These are phyloP conservation scores for Suillus occidentalis DNA, from an alignment of 768 basidiomycete genomes.

Conservation along the genomic window DNA sequence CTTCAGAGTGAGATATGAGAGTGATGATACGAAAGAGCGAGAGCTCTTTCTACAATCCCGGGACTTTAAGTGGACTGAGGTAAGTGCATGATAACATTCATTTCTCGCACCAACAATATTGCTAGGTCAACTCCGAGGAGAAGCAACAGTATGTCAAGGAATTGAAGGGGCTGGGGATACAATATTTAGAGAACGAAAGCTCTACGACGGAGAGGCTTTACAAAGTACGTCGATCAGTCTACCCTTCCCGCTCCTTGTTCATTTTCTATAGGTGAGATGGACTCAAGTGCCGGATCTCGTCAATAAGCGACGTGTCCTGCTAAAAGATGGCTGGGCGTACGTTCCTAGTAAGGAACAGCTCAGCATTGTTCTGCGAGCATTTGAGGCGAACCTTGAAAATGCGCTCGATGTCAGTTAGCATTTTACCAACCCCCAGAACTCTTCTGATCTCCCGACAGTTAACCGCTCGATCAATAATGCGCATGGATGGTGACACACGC, in stretches of 20 bases:
- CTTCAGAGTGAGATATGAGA: constrained; percentile 81
- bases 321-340: constrained; percentile 85
- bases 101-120: constrained; percentile 6
- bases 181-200: background rate
- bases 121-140: constrained; percentile 61
- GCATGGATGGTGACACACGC: constrained; percentile 92
- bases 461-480: constrained; percentile 84
- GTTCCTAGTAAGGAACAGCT: constrained; percentile 77
- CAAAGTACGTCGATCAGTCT: constrained; percentile 53
- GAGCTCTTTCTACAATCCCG: constrained; percentile 62
- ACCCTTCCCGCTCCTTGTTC: background rate
- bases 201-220: constrained; percentile 44
- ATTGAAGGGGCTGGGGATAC: constrained; percentile 39
- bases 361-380: constrained; percentile 87
- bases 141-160: constrained; percentile 46
- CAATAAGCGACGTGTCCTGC: constrained; percentile 73
- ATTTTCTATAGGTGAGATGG: constrained; percentile 81
- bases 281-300: constrained; percentile 92
- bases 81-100: constrained; percentile 29
- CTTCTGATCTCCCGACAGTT: constrained; percentile 44
- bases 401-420: constrained; percentile 64
- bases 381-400: constrained; percentile 66
- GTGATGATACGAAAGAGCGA: constrained; percentile 55
- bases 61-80: constrained; percentile 66
- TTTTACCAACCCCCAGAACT: background rate